Evolutionary conservation across 441 rosid genomes (phyloP), one percentile per base, ranked within the genome.

Genomic region (Populus hybrid): DNA sequence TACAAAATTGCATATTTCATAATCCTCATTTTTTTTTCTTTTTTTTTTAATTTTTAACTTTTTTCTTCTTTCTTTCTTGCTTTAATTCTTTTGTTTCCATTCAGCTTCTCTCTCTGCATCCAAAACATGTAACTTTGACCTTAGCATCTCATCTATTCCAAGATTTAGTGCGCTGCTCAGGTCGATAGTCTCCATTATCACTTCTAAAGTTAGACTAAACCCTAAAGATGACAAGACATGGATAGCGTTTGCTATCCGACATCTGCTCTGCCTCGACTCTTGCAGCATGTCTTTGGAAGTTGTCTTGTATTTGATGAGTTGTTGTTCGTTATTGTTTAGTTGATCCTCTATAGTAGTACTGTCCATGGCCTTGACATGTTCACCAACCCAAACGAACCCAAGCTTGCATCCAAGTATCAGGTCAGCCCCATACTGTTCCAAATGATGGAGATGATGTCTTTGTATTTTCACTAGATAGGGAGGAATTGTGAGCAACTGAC

Each of bases 361-460:
- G 65, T 94, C 97, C 86, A 88, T 82, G 28, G 81, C 83, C 74
- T 91, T 92, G 2, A 86, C 81, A 68, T 93, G 98, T 76, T 95
- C 97, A 12, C 98, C 99, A 9, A 94, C 89, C 98, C 99, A 94
- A 68, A 95, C 86, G 78, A 87, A 95, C 20, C 99, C 98, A n/a
- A n/a, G n/a, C n/a, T n/a, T n/a, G 78, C 91, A 89, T 82, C 99
- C 98, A 2, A 94, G 83, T 79, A 94, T 91, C 87, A 94, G 82
- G 87, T 92, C 98, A 71, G 91, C 86, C 16, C 89, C 97, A 21
- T 84, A 84, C 75, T 86, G 79, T 68, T 88, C 94, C 24, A 95
- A 83, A 85, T 90, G 83, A 81, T 94, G 93, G 72, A 94, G 92
- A 82, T 95, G 99, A 50, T 86, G 97, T 75, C 92, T 94, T 78